phyloP scores from a whole-genome alignment of 2,329 filamentous ascomycete genomes.

The Leptographium radiaticola region DNA sequence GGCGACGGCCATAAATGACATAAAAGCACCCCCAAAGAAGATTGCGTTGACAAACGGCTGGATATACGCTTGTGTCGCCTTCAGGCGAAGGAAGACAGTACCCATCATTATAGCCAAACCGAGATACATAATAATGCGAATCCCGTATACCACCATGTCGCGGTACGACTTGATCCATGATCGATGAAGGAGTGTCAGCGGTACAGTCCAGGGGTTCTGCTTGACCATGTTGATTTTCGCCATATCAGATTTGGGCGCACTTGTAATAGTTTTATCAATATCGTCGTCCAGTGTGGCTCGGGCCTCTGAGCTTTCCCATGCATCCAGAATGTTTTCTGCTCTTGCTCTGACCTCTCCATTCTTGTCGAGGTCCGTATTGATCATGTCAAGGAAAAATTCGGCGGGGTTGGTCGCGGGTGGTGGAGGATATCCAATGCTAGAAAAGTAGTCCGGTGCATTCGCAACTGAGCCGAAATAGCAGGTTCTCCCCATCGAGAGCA shows the following conservation, averaged over 20 bases:
- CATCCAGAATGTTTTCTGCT: slow-evolving; percentile 37
- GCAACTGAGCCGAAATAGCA: slow-evolving; percentile 59
- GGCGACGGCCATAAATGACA: slow-evolving; percentile 72
- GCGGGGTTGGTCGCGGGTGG: slow-evolving; percentile 65
- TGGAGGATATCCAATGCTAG: slow-evolving; percentile 44
- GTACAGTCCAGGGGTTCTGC: slow-evolving; percentile 36
- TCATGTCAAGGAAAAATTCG: slow-evolving; percentile 64
- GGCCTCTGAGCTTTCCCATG: slow-evolving; percentile 29
- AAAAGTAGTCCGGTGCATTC: slow-evolving; percentile 50
- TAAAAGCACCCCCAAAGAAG: slow-evolving; percentile 59
- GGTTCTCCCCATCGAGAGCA: slow-evolving; percentile 57
- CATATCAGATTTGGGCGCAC: slow-evolving; percentile 16
- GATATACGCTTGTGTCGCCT: slow-evolving; percentile 56
- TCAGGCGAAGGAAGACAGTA: slow-evolving; percentile 69
- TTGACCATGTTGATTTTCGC: slow-evolving; percentile 13
- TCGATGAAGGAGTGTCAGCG: slow-evolving; percentile 51
- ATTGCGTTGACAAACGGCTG: slow-evolving; percentile 75
- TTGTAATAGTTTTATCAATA: slow-evolving; percentile 14
- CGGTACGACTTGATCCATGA: slow-evolving; percentile 75
- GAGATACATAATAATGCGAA: slow-evolving; percentile 57
- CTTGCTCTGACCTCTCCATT: slow-evolving; percentile 32
- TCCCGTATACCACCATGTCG: slow-evolving; percentile 73
- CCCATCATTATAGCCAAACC: slow-evolving; percentile 76
- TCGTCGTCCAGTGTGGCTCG: slow-evolving; percentile 12
- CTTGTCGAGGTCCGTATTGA: slow-evolving; percentile 62